Base-by-base conservation (phyloP, 73 alveolate species). In the Effrenium voratum region DNA sequence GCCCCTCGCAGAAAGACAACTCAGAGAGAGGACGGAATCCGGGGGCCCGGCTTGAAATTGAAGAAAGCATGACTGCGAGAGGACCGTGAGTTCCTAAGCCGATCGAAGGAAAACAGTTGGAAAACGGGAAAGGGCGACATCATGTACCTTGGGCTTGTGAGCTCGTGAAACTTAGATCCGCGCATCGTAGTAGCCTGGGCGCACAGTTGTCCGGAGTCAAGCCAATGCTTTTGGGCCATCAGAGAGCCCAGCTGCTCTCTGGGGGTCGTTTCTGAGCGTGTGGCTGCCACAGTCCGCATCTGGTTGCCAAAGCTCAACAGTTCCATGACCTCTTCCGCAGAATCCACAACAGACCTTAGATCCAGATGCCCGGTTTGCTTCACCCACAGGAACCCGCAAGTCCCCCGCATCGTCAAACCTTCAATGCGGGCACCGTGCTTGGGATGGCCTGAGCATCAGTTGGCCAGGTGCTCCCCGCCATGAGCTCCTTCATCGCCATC, bases 351-450 rank as follows among this genome's bases (percentile, higher is more conserved):
- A 19, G 95, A 87, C 95, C 95, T 87, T 50, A 36, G 32, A 32
- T 28, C 76, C 0, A 34, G 47, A 1, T 34, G 22, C 24, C 32
- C 46, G 38, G 2, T 36, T 75, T 75, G 30, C 79, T 66, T 16
- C 79, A 66, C 16, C 15, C 15, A 24, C 44, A 16, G 79, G 16
- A 24, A 13, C 15, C 10, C 79, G 10, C 79, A 66, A 43, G 75
- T 34, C 30, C 75, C 32, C 24, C 19, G 66, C 95, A 87, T 43
- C 28, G 95, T 87, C 85, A 87, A 44, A 5, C 95, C 95, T 43
- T 87, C 95, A 87, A 87, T 87, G 81, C 95, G 95, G 15, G 95
- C 95, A 22, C 95, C 95, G 45, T 87, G 95, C 57, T 87, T 87
- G n/a, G 95, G 95, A 49, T 87, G 95, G 85, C 95, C 95, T 87